phyloP scores from a whole-genome alignment of 2,329 filamentous ascomycete genomes.

The Didymella arachidicola region DNA sequence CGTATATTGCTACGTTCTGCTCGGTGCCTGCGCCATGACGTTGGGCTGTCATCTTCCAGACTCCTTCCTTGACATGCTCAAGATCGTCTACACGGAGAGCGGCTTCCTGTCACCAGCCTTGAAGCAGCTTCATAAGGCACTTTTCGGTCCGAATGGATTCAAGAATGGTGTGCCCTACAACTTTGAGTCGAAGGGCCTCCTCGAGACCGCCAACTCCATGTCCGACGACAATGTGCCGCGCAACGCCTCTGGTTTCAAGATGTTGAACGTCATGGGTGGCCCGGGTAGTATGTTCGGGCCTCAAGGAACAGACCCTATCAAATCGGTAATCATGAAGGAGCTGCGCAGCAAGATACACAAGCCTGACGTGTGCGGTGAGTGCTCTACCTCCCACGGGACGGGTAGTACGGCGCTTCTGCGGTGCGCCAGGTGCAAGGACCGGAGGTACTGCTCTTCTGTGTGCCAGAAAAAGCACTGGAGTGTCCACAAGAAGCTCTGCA shows the following conservation, averaged over 20 bases:
- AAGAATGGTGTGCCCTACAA: background rate
- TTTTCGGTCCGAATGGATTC: background rate
- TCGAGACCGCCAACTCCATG: background rate
- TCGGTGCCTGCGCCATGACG: background rate
- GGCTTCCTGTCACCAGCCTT: background rate
- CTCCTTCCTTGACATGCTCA: background rate
- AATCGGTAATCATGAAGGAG: background rate
- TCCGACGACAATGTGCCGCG: background rate
- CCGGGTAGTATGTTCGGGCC: background rate
- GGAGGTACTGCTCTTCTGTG: background rate
- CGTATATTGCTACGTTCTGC: background rate
- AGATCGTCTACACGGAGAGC: background rate
- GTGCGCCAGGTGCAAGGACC: background rate
- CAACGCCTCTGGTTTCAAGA: background rate
- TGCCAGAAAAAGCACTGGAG: background rate
- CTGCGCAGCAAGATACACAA: background rate
- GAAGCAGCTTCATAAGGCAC: background rate
- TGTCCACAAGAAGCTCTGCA: background rate
- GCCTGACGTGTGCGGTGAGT: background rate
- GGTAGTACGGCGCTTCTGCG: background rate
- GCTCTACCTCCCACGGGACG: background rate
- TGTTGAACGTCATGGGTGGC: background rate
- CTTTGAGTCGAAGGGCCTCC: background rate
- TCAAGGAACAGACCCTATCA: background rate
- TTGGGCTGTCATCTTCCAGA: background rate